A percentile compares a stretch with the other conserved stretches of the same genome.
phyloP scores from a whole-genome alignment of 2,329 filamentous ascomycete species.

The Verticillium dahliae region DNA sequence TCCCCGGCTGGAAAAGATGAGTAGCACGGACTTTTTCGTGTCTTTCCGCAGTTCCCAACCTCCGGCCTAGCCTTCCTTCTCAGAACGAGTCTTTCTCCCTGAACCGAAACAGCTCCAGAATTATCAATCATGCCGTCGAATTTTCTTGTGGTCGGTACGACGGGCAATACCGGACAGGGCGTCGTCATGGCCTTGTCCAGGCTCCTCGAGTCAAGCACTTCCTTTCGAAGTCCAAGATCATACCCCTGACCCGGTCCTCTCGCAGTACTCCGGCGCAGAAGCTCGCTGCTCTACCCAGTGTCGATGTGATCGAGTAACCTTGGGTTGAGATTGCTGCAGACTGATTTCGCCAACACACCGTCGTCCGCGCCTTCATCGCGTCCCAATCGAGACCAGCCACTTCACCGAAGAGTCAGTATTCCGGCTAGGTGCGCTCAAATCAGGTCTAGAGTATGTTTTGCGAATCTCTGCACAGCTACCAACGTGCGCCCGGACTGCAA shows the following conservation, averaged over 20 bases:
- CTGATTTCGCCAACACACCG: slow-evolving; percentile 29
- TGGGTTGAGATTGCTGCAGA: slow-evolving; percentile 29
- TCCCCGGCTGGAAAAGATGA: too few relatives aligned
- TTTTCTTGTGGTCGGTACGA: slow-evolving; percentile 27
- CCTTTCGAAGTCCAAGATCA: slow-evolving; percentile 4
- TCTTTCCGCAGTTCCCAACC: too few relatives aligned
- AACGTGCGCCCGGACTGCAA: slow-evolving; percentile 26
- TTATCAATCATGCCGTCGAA: slow-evolving; percentile 20
- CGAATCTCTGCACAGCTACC: slow-evolving; percentile 30
- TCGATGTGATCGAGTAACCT: slow-evolving; percentile 25
- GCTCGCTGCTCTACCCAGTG: slow-evolving; percentile 23
- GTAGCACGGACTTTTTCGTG: too few relatives aligned
- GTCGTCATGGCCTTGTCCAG: slow-evolving; percentile 19
- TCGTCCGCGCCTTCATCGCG: slow-evolving; percentile 31
- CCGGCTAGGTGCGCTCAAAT: slow-evolving; percentile 22
- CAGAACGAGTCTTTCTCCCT: too few relatives aligned
- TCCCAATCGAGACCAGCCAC: slow-evolving; percentile 27
- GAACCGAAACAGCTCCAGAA: background rate
- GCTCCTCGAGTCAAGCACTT: slow-evolving; percentile 13
- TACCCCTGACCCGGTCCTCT: slow-evolving; percentile 13
- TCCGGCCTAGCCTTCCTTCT: too few relatives aligned
- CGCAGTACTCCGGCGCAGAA: slow-evolving; percentile 12
- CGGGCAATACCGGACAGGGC: slow-evolving; percentile 26
- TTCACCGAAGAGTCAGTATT: slow-evolving; percentile 33
- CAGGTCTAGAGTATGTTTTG: slow-evolving; percentile 32